A percentile compares a stretch with the other conserved stretches of the same genome.
Evolutionary conservation across 1,284 basidiomycete species (phyloP).

Genomic region (Trichosporon sp.): DNA sequence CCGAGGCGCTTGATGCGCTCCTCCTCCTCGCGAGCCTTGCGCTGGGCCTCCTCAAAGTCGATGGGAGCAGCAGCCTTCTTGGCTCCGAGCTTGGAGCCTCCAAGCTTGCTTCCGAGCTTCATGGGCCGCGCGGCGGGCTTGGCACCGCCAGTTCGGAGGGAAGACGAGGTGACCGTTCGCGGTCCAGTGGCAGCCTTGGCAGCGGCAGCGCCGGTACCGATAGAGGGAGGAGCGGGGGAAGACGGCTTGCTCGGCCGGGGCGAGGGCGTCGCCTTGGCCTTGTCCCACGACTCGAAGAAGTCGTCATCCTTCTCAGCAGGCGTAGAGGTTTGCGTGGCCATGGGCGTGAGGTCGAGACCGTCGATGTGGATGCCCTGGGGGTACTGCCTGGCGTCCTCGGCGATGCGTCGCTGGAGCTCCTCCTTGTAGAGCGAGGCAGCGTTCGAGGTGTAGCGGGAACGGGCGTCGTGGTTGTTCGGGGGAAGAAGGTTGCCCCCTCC

Average conservation of each 20-base stretch:
- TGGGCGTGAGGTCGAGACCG: conserved; percentile 56
- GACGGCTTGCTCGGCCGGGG: conserved; percentile 28
- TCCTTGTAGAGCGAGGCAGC: conserved; percentile 87
- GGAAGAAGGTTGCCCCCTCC: conserved; percentile 67
- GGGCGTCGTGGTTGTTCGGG: conserved; percentile 65
- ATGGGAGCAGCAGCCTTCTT: conserved; percentile 70
- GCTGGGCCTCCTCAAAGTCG: conserved; percentile 87
- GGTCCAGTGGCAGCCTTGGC: conserved; percentile 23
- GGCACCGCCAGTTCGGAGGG: conserved; percentile 35
- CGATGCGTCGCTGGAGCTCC: conserved; percentile 76
- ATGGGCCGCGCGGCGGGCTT: conserved; percentile 53
- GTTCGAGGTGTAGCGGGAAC: conserved; percentile 82
- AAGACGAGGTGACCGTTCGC: conserved; percentile 53
- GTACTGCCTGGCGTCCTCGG: conserved; percentile 71
- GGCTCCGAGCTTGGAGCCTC: conserved; percentile 62
- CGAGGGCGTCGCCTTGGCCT: conserved; percentile 49
- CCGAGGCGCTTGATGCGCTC: conserved; percentile 76
- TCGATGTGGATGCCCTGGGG: conserved; percentile 74
- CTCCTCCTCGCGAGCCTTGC: conserved; percentile 79
- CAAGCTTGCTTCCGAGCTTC: conserved; percentile 64
- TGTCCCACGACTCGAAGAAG: conserved; percentile 95
- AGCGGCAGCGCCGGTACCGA: conserved; percentile 32
- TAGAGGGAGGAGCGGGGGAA: conserved; percentile 37
- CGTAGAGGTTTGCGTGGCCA: conserved; percentile 52
- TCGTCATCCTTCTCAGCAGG: conserved; percentile 58